Evolutionary conservation across 2,329 filamentous ascomycete species (phyloP).

Genomic region (Fusarium tjaetaba): DNA sequence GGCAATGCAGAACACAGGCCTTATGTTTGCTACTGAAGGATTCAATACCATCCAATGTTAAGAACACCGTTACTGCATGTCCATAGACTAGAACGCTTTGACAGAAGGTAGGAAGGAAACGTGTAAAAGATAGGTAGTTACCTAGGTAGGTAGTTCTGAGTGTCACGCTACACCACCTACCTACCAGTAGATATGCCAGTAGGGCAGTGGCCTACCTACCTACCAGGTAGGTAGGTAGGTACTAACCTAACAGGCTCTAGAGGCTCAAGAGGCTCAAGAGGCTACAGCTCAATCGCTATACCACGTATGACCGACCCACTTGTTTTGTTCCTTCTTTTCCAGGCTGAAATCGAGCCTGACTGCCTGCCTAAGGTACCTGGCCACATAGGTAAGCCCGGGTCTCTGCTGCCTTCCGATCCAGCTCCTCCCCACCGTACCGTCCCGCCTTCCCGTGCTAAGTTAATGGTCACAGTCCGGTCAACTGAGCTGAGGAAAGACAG

Average conservation of each 20-base stretch:
- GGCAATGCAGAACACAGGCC: background rate
- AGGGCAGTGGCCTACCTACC: background rate
- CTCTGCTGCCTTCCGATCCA: slow-evolving; percentile 29
- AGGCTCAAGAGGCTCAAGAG: background rate
- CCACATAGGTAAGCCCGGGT: background rate
- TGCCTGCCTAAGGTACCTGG: background rate
- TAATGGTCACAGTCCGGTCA: slow-evolving; percentile 14
- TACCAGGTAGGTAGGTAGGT: too few relatives aligned
- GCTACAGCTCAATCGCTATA: background rate
- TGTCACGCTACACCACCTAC: background rate
- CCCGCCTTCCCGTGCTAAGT: slow-evolving; percentile 24
- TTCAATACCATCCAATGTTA: too few relatives aligned
- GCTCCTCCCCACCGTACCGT: slow-evolving; percentile 31
- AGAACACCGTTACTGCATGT: background rate
- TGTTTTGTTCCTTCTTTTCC: background rate
- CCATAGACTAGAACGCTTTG: background rate
- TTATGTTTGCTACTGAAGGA: background rate
- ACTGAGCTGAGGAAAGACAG: slow-evolving; percentile 2
- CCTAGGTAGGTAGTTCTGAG: background rate
- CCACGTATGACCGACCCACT: background rate
- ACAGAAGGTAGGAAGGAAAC: background rate
- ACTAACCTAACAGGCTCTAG: background rate
- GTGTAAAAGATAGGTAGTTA: background rate
- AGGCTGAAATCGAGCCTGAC: background rate
- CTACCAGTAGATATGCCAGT: too few relatives aligned